Conservation (phyloP, 306 rosid genomes). For the Vigna nakashimae region DNA sequence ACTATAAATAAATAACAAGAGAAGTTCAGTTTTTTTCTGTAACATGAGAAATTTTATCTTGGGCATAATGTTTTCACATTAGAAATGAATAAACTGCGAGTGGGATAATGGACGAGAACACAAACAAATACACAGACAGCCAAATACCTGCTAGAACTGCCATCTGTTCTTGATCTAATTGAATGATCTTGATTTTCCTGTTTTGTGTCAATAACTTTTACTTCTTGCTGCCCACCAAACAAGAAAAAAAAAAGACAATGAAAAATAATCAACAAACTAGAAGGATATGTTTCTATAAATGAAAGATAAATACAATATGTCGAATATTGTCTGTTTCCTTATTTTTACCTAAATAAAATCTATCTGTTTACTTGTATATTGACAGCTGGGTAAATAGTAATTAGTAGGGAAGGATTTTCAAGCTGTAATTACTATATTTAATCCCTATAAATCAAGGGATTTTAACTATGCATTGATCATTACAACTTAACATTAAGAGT, state of each 20-base stretch:
- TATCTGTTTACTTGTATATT: neutral
- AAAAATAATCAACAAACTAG: slow-evolving; percentile 38
- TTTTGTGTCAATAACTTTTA: slow-evolving; percentile 59
- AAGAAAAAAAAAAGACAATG: neutral
- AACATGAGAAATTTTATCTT: slow-evolving; percentile 38
- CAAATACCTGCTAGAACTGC: slow-evolving; percentile 67
- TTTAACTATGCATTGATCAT: too few relatives aligned
- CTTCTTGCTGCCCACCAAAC: slow-evolving; percentile 70
- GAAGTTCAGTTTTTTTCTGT: slow-evolving; percentile 4
- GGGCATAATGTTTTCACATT: slow-evolving; percentile 19
- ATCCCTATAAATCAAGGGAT: too few relatives aligned
- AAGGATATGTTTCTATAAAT: slow-evolving; percentile 30
- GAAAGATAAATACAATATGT: neutral
- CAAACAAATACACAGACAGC: neutral
- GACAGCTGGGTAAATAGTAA: neutral
- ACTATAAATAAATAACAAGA: neutral
- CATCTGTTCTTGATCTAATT: slow-evolving; percentile 49
- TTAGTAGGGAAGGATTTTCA: neutral
- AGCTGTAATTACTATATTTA: neutral
- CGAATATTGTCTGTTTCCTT: neutral
- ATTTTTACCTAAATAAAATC: neutral
- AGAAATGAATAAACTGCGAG: slow-evolving; percentile 13
- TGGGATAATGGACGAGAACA: neutral
- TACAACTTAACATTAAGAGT: neutral
- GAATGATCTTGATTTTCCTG: slow-evolving; percentile 52